phyloP scores from a whole-genome alignment of 305 asterid species.

The Fraxinus xanthoxyloides region DNA sequence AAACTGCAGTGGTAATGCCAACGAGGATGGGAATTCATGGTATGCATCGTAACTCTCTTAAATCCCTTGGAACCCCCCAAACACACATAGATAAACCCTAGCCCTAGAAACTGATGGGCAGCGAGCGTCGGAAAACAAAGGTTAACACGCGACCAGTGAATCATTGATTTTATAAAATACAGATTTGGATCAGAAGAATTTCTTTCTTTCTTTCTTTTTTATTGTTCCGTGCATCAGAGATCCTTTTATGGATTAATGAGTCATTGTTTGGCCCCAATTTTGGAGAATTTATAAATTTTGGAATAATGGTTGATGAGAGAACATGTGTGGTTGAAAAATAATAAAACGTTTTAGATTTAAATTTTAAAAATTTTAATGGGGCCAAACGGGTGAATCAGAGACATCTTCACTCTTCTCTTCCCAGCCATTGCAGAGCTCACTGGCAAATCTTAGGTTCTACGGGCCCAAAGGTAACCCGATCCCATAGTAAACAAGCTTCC shows the following conservation, averaged over 20 bases:
- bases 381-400: no score
- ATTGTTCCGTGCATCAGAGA: not conserved
- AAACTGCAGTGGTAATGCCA: slow-evolving; percentile 51
- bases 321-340: no score
- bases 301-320: no score
- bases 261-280: no score
- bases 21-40: slow-evolving; percentile 71
- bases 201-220: no score
- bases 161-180: not conserved
- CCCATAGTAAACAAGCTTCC: not conserved
- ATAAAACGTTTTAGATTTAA: no score
- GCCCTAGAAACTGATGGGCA: slow-evolving; percentile 9
- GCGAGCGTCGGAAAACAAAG: not conserved
- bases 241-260: no score
- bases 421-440: not conserved
- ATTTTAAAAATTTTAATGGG: no score
- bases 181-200: not conserved
- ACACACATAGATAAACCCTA: not conserved
- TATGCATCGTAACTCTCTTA: not conserved
- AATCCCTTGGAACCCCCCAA: not conserved
- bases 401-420: not conserved
- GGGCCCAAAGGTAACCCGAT: not conserved
- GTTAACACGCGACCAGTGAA: not conserved
- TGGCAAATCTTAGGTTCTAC: not conserved
- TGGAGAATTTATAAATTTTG: no score